Base-by-base conservation (phyloP, 2,329 filamentous ascomycete species). In the Trematosphaeria pertusa region DNA sequence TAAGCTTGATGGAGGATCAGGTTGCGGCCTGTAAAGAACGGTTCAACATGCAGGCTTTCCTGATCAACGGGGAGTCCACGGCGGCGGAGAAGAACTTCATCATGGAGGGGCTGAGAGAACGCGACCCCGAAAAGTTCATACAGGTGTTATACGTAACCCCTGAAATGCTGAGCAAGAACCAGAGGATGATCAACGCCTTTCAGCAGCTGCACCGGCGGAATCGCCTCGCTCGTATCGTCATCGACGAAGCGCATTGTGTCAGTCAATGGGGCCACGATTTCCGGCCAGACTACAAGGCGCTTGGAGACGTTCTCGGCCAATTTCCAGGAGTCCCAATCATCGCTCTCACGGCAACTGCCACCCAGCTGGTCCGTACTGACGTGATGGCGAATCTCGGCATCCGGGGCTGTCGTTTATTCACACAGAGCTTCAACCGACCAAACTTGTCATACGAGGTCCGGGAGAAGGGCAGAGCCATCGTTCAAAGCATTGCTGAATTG, bases 191-290 rank as follows among this genome's bases (percentile, higher is more conserved):
- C 47, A 80, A 78, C 40, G 82, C 79, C 2, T 79, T 99, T 53
- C 75, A 83, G 40, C 78, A 77, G 2, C 78, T 99, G n/a, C 82
- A 96, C 69, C 72, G 73, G 11, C 84, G 84, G 39, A 77, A 81
- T 3, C 89, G 87, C 60, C 83, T 99, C 41, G 93, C 95, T 12
- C 85, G 94, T 19, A 84, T 99, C 37, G 94, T 99, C 42, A 96
- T 99, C 53, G 94, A 99, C 59, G 95, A 99, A 74, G 94, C 94
- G n/a, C 94, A 99, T 70, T 99, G 94, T 71, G 93, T 99, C 19
- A 97, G 94, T 71, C 92, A 99, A 77, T 99, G 94, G 94, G 94
- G 94, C 1, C 94, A 99, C 61, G 94, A 99, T 70, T 99, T 99
- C 68, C 85, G 95, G 35, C 93, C 92, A 0, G 93, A 97, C 68